phyloP scores from a whole-genome alignment of 2,329 filamentous ascomycete species.

The Fusarium luffae region DNA sequence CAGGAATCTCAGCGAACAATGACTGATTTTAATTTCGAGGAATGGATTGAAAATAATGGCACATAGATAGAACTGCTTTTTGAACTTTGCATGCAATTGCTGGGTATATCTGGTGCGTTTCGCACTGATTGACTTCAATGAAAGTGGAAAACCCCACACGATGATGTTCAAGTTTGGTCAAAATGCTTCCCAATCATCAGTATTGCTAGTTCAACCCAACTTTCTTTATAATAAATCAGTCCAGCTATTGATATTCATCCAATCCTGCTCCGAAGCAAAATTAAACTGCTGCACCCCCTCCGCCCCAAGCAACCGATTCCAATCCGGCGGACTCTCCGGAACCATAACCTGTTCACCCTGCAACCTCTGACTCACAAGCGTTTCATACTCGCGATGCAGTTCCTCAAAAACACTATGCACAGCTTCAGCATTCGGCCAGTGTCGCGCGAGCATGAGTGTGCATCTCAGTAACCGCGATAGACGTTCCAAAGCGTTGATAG shows the following conservation, averaged over 20 bases:
- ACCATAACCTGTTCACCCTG: conserved; percentile 43
- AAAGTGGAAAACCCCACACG: no score
- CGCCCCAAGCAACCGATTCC: conserved; percentile 39
- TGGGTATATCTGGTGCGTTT: no score
- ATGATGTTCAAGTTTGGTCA: no score
- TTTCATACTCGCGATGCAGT: conserved; percentile 41
- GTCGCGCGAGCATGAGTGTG: conserved; percentile 26
- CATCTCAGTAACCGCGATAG: conserved; percentile 32
- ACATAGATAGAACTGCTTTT: no score
- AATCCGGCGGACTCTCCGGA: conserved; percentile 41
- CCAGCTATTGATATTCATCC: conserved; percentile 45
- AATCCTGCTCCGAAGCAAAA: conserved; percentile 39
- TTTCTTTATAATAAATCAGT: conserved; percentile 28
- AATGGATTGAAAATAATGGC: no score
- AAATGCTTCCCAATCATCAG: no score
- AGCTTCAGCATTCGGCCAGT: conserved; percentile 44
- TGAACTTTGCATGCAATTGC: no score
- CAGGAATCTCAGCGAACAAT: no score
- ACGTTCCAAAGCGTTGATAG: conserved; percentile 39
- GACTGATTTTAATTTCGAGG: no score
- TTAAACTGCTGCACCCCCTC: conserved; percentile 33
- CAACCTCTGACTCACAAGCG: conserved; percentile 36
- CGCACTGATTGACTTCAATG: no score
- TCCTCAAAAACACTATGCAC: conserved; percentile 45
- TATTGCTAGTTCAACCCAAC: no score